Evolutionary conservation across 345 rosid genomes (phyloP), one percentile per base, ranked within the genome.

Genomic region (Euphorbia peplus): DNA sequence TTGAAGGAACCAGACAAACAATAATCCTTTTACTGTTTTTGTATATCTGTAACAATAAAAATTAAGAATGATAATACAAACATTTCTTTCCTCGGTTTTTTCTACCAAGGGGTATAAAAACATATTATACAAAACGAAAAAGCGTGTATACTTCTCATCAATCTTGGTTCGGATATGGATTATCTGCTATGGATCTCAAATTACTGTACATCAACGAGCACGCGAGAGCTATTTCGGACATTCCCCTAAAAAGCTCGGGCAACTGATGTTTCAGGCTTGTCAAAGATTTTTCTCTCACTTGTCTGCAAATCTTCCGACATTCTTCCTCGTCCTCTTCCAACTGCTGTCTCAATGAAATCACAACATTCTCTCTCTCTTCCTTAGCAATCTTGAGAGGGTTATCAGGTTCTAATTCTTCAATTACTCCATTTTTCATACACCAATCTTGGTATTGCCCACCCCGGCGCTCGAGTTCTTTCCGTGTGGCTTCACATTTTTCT

Each of bases 261-360:
- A 95, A 73, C 37, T 88, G 86, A 67, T 82, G 80, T 67, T 72
- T 82, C 30, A 91, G 90, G 73, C 87, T 95, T 4, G 74, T 69
- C 74, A 91, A 73, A 8, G 98, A 88, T 77, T 91, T 95, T 60
- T 86, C 90, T 74, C 99, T 84, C 62, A 95, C 98, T 66, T 92
- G 96, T n/a, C 55, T 44, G 76, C 97, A 80, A 7, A 70, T 79
- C 68, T 69, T 85, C 54, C 63, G 70, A 74, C 88, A 85, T 8
- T 80, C 84, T 61, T 83, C 89, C 65, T 86, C 86, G 55, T 95
- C 96, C 59, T 91, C 93, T 70, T 83, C 86, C 72, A 92, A 67
- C 62, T 79, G 85, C 74, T 70, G 83, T 71, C 75, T 76, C 50
- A 87, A 47, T 8, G 21, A 24, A 1, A 88, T 92, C 53, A 92